Base-by-base conservation (phyloP, 2,329 filamentous ascomycete genomes). In the Sporothrix curviconia region DNA sequence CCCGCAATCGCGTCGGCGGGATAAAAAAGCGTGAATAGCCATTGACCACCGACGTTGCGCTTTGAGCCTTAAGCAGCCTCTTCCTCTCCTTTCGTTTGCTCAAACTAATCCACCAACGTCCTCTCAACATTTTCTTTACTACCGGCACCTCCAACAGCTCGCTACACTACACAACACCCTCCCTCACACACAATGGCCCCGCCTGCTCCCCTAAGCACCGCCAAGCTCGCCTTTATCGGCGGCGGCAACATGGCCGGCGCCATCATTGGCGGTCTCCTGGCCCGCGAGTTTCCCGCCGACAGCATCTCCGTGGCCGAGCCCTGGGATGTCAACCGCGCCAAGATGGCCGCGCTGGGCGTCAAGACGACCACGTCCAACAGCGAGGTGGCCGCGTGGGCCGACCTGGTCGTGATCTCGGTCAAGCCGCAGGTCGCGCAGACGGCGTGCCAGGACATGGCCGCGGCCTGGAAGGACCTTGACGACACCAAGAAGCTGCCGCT, bases 191-290 rank as follows among this genome's bases (percentile, higher is more conserved):
- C 39, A 11, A 64, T 64, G 62, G 9, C 59, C 40, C 44, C 60
- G 60, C 46, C 53, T 47, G 52, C 50, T 11, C 22, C 60, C 9
- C 66, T 72, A 52, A 51, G 68, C 57, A 62, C 65, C 32, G 68
- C 69, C 57, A 70, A 70, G 58, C 64, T 74, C 59, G 66, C 65
- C 64, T 73, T 73, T 60, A 67, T 73, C 49, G 74, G 74, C 59
- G 77, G 77, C 60, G 77, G 77, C 63, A 79, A 79, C 69, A 79
- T 79, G 77, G 76, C 74, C 58, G 71, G 71, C 55, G 77, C 77
- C 71, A 79, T 79, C 63, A 78, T 79, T 61, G 72, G 74, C 19
- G 77, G 77, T 52, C 73, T 79, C 22, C 65, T 75, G 28, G 68
- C 68, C 59, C 74, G 75, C 62, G 70, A 71, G 66, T 72, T 75